Evolutionary conservation across 2,329 filamentous ascomycete genomes (phyloP).

Genomic region (Fusarium acutatum): DNA sequence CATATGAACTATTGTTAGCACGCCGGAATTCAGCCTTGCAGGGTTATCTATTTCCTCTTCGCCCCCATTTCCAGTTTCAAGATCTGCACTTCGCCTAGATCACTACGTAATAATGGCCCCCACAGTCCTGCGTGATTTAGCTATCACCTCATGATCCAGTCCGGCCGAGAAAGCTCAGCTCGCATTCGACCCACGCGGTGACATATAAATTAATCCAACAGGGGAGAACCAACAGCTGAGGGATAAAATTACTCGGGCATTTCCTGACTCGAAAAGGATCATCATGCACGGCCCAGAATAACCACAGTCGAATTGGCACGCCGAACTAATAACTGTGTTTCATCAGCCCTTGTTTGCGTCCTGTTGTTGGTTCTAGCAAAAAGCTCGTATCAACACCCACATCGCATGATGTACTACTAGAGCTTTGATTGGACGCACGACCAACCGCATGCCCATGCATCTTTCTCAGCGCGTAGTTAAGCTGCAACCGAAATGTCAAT

Average conservation of each 20-base stretch:
- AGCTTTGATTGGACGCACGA: fast-evolving
- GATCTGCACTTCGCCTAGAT: not conserved
- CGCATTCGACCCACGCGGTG: not conserved
- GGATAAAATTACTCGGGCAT: not conserved
- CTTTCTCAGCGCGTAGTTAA: not conserved
- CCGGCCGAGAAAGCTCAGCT: not conserved
- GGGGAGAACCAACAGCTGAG: not conserved
- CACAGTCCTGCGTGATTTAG: not conserved
- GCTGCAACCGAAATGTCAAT: too few relatives aligned
- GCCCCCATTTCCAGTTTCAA: not conserved
- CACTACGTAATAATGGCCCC: too few relatives aligned
- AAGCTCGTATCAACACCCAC: not conserved
- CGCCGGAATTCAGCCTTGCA: not conserved
- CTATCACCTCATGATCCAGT: not conserved
- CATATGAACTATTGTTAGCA: not conserved
- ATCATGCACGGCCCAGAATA: not conserved
- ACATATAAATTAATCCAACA: not conserved
- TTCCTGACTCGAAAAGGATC: not conserved
- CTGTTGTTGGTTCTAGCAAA: not conserved
- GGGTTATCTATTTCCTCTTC: not conserved
- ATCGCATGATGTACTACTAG: too few relatives aligned
- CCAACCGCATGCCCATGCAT: not conserved
- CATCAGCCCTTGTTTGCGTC: not conserved
- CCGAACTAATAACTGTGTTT: not conserved
- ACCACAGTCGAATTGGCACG: not conserved